These are phyloP conservation scores for Trichoderma atroviride DNA, from an alignment of 2,329 filamentous ascomycete genomes.

Conservation along the genomic window DNA sequence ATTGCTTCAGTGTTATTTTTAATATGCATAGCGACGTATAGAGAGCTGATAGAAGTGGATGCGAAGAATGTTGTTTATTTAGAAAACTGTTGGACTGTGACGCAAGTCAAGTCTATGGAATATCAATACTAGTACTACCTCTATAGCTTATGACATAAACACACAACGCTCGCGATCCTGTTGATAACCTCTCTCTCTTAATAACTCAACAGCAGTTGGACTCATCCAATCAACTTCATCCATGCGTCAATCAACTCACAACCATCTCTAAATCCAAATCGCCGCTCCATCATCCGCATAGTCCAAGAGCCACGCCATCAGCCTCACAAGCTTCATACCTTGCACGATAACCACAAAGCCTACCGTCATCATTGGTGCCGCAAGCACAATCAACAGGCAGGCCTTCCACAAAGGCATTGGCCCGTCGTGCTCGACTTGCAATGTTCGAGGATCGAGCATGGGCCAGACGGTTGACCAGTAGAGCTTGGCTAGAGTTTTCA, in stretches of 20 bases:
- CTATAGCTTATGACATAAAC: background rate
- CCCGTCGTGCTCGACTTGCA: constrained; percentile 37
- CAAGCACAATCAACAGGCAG: constrained; percentile 33
- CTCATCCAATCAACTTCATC: background rate
- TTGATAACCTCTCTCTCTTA: background rate
- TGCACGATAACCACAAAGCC: constrained; percentile 33
- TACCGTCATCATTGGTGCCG: constrained; percentile 35
- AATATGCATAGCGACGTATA: background rate
- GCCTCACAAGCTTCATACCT: constrained; percentile 34
- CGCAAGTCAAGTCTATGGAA: background rate
- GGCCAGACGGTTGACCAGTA: constrained; percentile 45
- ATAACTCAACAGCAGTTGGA: background rate
- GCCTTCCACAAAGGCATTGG: constrained; percentile 34
- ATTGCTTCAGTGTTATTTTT: background rate
- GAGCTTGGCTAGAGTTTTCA: constrained; percentile 30
- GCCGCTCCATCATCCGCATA: background rate
- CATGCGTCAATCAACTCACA: background rate
- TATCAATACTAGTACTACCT: constrained; percentile 3
- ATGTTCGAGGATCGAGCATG: constrained; percentile 42
- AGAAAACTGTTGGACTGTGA: background rate
- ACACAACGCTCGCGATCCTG: background rate
- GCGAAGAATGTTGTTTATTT: background rate
- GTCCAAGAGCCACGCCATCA: constrained; percentile 27
- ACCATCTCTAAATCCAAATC: background rate
- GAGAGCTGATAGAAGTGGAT: background rate